phyloP scores from a whole-genome alignment of 805 yeast genomes.

The Candida taoyuanica region DNA sequence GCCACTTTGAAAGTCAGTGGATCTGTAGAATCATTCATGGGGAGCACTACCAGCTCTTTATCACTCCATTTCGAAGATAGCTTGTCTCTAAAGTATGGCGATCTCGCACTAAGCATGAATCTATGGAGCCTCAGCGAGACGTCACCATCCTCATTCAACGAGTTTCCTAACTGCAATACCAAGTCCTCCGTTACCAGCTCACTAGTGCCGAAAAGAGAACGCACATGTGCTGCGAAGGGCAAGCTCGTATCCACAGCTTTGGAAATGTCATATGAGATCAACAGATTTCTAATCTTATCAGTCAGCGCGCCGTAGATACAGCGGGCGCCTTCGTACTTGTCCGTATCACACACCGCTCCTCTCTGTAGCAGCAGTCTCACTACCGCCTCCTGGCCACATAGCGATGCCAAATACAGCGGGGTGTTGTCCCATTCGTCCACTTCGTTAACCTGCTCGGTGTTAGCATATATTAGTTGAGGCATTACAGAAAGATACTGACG shows the following conservation, averaged over 20 bases:
- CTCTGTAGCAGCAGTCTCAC: conserved; percentile 56
- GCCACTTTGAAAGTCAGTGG: conserved; percentile 21
- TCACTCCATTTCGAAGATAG: conserved; percentile 26
- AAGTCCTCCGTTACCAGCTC: conserved; percentile 20
- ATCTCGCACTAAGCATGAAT: conserved; percentile 38
- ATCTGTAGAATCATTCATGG: conserved; percentile 16
- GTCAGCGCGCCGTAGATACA: conserved; percentile 77
- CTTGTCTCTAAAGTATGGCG: conserved; percentile 27
- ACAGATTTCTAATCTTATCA: conserved; percentile 54
- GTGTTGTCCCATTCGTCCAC: conserved; percentile 73
- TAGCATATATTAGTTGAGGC: background rate
- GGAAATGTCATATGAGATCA: conserved; percentile 58
- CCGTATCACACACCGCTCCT: conserved; percentile 78
- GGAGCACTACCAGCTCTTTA: conserved; percentile 18
- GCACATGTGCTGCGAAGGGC: conserved; percentile 69
- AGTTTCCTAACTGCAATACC: conserved; percentile 13
- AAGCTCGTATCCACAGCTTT: conserved; percentile 62
- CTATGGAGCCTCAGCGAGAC: conserved; percentile 31
- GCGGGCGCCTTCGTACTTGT: conserved; percentile 75
- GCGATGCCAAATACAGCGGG: conserved; percentile 66
- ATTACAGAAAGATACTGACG: conserved; percentile 23
- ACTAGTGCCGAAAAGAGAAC: conserved; percentile 36
- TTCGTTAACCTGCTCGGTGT: conserved; percentile 24
- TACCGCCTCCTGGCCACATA: conserved; percentile 68
- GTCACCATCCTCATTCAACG: conserved; percentile 5